A percentile compares a stretch with the other conserved stretches of the same genome.
These are phyloP conservation scores for Wickerhamiella australiensis DNA, from an alignment of 805 yeast genomes.

Conservation along the genomic window DNA sequence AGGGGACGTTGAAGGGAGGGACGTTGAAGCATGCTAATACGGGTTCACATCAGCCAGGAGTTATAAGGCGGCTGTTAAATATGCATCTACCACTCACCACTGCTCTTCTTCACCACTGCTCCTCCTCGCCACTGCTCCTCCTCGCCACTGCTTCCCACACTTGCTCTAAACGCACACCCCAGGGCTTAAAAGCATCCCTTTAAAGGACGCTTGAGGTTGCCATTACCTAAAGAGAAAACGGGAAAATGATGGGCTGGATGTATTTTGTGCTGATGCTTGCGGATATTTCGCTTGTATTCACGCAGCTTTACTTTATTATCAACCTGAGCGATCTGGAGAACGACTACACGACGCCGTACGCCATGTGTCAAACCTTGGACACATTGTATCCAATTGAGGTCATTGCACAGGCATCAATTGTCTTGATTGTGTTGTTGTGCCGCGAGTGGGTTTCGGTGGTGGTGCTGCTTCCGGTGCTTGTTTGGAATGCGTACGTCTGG, in stretches of 20 bases:
- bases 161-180: too few species aligned
- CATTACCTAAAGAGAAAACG: too few species aligned
- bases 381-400: constrained; percentile 60
- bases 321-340: constrained; percentile 35
- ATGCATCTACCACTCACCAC: too few species aligned
- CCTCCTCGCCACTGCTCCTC: too few species aligned
- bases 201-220: too few species aligned
- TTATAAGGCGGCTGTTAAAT: too few species aligned
- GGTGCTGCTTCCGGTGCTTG: constrained; percentile 70
- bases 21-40: too few species aligned
- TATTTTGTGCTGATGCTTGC: constrained; percentile 18
- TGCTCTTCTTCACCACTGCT: too few species aligned
- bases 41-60: too few species aligned
- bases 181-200: too few species aligned
- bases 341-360: constrained; percentile 95
- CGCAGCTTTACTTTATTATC: constrained; percentile 22
- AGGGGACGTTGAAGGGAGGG: too few species aligned
- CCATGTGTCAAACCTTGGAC: constrained; percentile 85
- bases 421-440: constrained; percentile 60
- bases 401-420: constrained; percentile 51
- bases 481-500: constrained; percentile 72
- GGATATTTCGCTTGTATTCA: constrained; percentile 21
- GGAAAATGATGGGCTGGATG: constrained; percentile 17
- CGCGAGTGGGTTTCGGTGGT: constrained; percentile 90
- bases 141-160: too few species aligned